A percentile compares a stretch with the other conserved stretches of the same genome.
These are phyloP conservation scores for Eleusine indica DNA, from an alignment of 176 grass and related monocot species.

Conservation along the genomic window DNA sequence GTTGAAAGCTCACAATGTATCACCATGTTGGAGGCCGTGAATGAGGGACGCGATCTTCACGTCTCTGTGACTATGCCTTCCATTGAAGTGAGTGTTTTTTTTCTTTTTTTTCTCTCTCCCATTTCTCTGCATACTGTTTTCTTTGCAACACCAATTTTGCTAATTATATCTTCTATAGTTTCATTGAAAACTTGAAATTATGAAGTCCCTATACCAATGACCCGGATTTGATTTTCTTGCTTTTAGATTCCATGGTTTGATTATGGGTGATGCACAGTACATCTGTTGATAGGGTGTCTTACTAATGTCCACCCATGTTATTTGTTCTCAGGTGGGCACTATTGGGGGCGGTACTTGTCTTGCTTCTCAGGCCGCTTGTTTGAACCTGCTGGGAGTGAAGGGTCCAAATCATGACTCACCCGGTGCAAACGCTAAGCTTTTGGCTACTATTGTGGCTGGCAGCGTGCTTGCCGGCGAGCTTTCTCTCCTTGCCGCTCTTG, in stretches of 20 bases:
- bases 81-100: slow-evolving; percentile 57
- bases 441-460: slow-evolving; percentile 71
- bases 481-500: slow-evolving; percentile 70
- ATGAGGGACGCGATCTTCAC: slow-evolving; percentile 68
- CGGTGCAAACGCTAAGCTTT: slow-evolving; percentile 55
- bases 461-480: slow-evolving; percentile 83
- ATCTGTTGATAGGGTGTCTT: neutral
- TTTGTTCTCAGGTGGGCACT: slow-evolving; percentile 64
- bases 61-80: slow-evolving; percentile 85
- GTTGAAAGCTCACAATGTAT: slow-evolving; percentile 87
- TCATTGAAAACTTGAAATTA: too few relatives aligned
- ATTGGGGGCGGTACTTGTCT: slow-evolving; percentile 82
- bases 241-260: too few relatives aligned
- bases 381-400: slow-evolving; percentile 74
- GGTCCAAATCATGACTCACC: slow-evolving; percentile 61
- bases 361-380: slow-evolving; percentile 69
- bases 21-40: slow-evolving; percentile 76
- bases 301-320: slow-evolving; percentile 17
- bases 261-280: neutral
- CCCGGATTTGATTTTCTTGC: too few relatives aligned
- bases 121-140: too few relatives aligned
- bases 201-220: too few relatives aligned
- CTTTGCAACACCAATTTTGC: neutral
- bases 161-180: too few relatives aligned
- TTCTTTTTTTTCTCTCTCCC: neutral